phyloP scores from a whole-genome alignment of 768 basidiomycete species.

The Tricholoma matsutake region DNA sequence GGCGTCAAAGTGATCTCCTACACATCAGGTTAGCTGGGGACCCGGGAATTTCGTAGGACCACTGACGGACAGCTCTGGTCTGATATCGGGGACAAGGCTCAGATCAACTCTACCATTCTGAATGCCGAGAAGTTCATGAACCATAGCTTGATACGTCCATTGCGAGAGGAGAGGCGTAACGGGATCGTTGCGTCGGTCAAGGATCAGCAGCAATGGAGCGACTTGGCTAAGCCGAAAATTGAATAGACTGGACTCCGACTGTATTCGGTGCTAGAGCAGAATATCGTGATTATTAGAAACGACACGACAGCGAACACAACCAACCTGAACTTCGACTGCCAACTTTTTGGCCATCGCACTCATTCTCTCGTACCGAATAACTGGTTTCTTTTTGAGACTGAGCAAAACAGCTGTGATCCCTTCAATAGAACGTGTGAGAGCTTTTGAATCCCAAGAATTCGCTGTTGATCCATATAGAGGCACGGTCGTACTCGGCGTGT shows the following conservation, averaged over 20 bases:
- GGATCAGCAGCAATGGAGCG: conserved; percentile 83
- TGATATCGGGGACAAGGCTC: conserved; percentile 78
- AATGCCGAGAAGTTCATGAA: conserved; percentile 92
- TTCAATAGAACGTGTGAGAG: conserved; percentile 75
- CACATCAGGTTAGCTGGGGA: conserved; percentile 1
- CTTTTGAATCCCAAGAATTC: conserved; percentile 71
- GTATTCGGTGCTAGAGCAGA: conserved; percentile 64
- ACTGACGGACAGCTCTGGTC: conserved; percentile 79
- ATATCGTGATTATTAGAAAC: neutral
- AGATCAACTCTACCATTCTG: conserved; percentile 91
- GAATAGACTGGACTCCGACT: conserved; percentile 79
- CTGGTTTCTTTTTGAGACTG: conserved; percentile 93
- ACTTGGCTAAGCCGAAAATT: conserved; percentile 90
- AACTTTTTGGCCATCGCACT: conserved; percentile 89
- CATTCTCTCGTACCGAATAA: conserved; percentile 93
- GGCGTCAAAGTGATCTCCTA: conserved; percentile 95
- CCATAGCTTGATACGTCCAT: conserved; percentile 99
- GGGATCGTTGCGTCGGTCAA: conserved; percentile 95
- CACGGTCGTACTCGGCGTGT: conserved; percentile 55
- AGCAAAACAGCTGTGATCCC: conserved; percentile 84
- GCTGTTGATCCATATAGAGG: conserved; percentile 72
- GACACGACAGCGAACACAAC: conserved; percentile 9
- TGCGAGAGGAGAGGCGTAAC: conserved; percentile 94
- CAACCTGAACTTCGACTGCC: conserved; percentile 80
- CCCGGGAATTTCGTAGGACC: neutral